phyloP scores from a whole-genome alignment of 2,329 filamentous ascomycete genomes.

The Trichoderma sp. region DNA sequence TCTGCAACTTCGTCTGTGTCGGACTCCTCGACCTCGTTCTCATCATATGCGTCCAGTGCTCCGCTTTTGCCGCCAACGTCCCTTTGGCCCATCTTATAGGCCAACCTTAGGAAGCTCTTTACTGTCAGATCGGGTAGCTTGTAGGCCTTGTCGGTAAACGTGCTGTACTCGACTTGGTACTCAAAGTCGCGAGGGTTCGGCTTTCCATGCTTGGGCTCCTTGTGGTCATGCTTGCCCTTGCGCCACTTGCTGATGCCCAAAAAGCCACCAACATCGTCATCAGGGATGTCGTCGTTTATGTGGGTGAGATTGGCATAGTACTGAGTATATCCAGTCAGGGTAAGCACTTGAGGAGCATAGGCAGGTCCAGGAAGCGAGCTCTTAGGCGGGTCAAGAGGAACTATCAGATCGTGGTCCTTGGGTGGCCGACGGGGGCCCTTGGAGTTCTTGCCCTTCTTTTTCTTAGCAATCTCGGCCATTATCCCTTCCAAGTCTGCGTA shows the following conservation, averaged over 20 bases:
- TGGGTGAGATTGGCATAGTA: slow-evolving; percentile 93
- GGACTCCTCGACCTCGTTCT: slow-evolving; percentile 35
- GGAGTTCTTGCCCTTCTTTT: slow-evolving; percentile 37
- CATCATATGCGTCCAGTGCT: slow-evolving; percentile 28
- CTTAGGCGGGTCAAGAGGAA: slow-evolving; percentile 73
- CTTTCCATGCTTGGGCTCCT: slow-evolving; percentile 52
- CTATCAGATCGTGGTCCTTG: slow-evolving; percentile 60
- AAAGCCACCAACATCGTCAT: slow-evolving; percentile 31
- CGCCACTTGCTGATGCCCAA: slow-evolving; percentile 55
- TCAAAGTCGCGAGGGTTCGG: slow-evolving; percentile 65
- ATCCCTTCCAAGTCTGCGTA: slow-evolving; percentile 36
- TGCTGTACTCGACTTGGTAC: slow-evolving; percentile 86
- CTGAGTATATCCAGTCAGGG: slow-evolving; percentile 79
- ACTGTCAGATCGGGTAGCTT: slow-evolving; percentile 82
- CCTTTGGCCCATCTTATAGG: slow-evolving; percentile 68
- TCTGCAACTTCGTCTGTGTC: slow-evolving; percentile 33
- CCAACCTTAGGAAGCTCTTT: slow-evolving; percentile 75
- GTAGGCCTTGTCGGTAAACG: slow-evolving; percentile 73
- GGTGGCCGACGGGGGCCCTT: slow-evolving; percentile 47
- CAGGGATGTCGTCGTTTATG: slow-evolving; percentile 72
- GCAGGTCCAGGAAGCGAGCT: slow-evolving; percentile 79
- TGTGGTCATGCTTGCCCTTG: slow-evolving; percentile 62
- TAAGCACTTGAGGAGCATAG: slow-evolving; percentile 82
- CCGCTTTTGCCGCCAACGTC: slow-evolving; percentile 27
- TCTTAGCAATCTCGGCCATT: slow-evolving; percentile 35